These are phyloP conservation scores for Stevia rebaudiana DNA, from an alignment of 140 eudicot genomes.

Conservation along the genomic window DNA sequence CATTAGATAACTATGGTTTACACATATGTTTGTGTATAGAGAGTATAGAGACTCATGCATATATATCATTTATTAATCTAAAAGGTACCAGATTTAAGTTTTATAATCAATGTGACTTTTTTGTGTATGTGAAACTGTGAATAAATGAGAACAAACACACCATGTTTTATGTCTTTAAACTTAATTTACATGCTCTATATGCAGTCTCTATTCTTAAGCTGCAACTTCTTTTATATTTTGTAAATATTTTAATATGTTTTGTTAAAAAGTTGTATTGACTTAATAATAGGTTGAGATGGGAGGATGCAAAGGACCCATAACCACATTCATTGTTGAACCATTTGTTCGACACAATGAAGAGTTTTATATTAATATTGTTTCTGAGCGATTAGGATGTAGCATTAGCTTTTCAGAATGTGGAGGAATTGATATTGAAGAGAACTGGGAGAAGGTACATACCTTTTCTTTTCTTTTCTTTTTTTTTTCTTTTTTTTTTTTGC, in stretches of 20 bases:
- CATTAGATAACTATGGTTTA: too few species aligned
- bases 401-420: constrained; percentile 99
- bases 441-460: constrained; percentile 86
- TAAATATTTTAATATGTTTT: background rate
- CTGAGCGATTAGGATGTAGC: constrained; percentile 92
- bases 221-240: background rate
- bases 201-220: background rate
- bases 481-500: background rate
- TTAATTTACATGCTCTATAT: too few species aligned
- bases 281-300: constrained; percentile 82
- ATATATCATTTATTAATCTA: too few species aligned
- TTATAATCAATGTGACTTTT: too few species aligned
- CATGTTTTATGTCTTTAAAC: too few species aligned
- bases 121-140: too few species aligned
- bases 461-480: background rate
- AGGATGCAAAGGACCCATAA: constrained; percentile 99
- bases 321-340: constrained; percentile 96
- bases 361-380: constrained; percentile 83
- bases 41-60: too few species aligned
- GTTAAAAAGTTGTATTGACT: constrained; percentile 2
- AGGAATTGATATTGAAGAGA: constrained; percentile 99
- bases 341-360: constrained; percentile 92
- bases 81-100: too few species aligned
- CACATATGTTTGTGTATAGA: too few species aligned
- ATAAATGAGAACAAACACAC: too few species aligned